phyloP scores from a whole-genome alignment of 2,329 filamentous ascomycete species.

The Pleurostoma richardsiae region DNA sequence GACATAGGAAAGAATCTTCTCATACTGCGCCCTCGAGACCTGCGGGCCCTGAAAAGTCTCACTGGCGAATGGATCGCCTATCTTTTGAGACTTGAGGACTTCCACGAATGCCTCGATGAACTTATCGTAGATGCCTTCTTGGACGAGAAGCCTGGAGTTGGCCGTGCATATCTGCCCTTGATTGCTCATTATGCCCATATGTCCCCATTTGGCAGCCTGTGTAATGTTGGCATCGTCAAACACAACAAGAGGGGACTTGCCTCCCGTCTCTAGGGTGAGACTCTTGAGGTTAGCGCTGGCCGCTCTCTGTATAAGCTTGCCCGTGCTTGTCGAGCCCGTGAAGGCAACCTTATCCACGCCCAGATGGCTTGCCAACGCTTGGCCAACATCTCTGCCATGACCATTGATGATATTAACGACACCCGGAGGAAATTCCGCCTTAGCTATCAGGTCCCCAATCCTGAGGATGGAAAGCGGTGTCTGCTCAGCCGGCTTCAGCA shows the following conservation, averaged over 20 bases:
- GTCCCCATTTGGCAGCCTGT: conserved; percentile 58
- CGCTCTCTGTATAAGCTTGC: conserved; percentile 70
- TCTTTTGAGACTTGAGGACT: conserved; percentile 50
- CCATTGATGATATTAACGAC: conserved; percentile 75
- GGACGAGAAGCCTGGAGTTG: conserved; percentile 60
- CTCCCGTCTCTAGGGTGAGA: conserved; percentile 62
- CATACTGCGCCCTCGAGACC: conserved; percentile 38
- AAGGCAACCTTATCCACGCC: conserved; percentile 75
- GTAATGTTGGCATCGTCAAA: conserved; percentile 63
- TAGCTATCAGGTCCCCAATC: conserved; percentile 60
- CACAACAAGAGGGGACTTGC: conserved; percentile 60
- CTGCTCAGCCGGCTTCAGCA: conserved; percentile 64
- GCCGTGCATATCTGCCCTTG: conserved; percentile 62
- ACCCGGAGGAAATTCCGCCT: conserved; percentile 73
- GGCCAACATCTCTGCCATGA: conserved; percentile 61
- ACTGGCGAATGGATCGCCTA: conserved; percentile 67
- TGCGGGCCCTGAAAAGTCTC: conserved; percentile 71
- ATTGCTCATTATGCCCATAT: conserved; percentile 51
- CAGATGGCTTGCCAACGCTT: conserved; percentile 62
- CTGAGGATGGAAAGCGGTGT: conserved; percentile 62
- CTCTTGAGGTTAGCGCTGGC: conserved; percentile 63
- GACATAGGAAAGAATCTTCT: conserved; percentile 65
- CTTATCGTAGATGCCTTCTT: conserved; percentile 54
- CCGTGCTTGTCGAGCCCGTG: conserved; percentile 70
- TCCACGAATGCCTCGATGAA: conserved; percentile 61